Base-by-base conservation (phyloP, 345 rosid genomes). In the Citrus hindsii region DNA sequence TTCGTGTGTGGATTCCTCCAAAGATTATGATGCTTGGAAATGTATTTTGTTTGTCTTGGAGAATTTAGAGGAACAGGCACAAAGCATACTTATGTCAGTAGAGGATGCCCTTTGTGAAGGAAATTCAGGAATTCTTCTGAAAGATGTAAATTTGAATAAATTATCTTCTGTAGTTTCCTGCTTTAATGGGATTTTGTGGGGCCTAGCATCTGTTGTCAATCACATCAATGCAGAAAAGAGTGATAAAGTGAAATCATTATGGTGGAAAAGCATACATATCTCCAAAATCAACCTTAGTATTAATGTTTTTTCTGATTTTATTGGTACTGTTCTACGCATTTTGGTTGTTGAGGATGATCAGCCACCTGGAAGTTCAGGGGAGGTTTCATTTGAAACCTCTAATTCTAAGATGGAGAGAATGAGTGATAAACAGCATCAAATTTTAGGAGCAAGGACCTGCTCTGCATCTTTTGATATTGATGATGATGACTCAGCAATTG, bases 151-250 rank as follows among this genome's bases (percentile, higher is more conserved):
- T 80, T 76, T 87, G 81, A 81, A 81, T 82, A 86, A 85, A 79
- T 76, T 89, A 79, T 85, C 91, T 72, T 85, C 85, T 63, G 58
- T 82, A 14, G 60, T 89, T 79, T 88, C 95, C 77, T 92, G 97
- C 84, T 78, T 92, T 69, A 79, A 89, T 84, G 98, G 98, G 71
- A 90, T 86, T 79, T 69, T 96, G 79, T 96, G 98, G 95, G 99
- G 98, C 82, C 76, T 92, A 73, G 88, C 94, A 81, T 90, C 91
- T 74, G 88, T 89, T 40, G 74, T 82, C 77, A 81, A 85, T 77
- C 82, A 81, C 51, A 73, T 69, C 59, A 87, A 80, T 76, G 83
- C 75, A 61, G 81, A 79, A 79, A 83, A 74, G 69, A 70, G 75
- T 75, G 88, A 78, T 48, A 84, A 87, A 78, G 82, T 75, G 73